Conservation (phyloP, 192 early-diverging fungal species). For the Obelidium mucronatum region DNA sequence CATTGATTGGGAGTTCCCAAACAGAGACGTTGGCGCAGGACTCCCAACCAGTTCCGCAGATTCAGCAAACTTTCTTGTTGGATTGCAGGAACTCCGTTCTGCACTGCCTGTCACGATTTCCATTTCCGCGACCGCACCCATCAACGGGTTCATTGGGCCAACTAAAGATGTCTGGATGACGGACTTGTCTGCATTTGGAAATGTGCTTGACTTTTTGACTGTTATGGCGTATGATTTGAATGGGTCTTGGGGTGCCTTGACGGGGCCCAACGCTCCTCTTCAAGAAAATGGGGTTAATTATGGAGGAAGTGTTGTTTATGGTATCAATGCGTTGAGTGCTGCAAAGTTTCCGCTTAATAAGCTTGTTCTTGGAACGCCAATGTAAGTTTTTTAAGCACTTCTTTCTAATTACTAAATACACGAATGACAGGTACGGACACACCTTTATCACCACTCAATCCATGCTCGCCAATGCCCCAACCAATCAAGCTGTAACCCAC, state of each 20-base stretch:
- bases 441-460: not conserved
- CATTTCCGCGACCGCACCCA: not conserved
- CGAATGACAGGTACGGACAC: not conserved
- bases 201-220: not conserved
- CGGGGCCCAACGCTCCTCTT: conserved; percentile 5
- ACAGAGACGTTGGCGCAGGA: not conserved
- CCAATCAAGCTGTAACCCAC: not conserved
- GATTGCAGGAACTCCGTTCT: not conserved
- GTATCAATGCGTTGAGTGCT: not conserved
- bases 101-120: not conserved
- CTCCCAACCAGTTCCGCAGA: not conserved
- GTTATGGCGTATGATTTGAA: conserved; percentile 22
- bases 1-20: conserved; percentile 9
- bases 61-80: not conserved
- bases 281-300: too few species aligned
- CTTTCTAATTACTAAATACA: too few species aligned
- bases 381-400: conserved; percentile 2
- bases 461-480: not conserved
- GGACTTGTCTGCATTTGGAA: not conserved
- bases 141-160: not conserved
- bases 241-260: not conserved
- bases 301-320: not conserved
- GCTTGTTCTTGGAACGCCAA: not conserved
- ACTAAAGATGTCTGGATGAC: not conserved
- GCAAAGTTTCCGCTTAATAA: not conserved